These are phyloP conservation scores for Tuber indicum DNA, from an alignment of 495 filamentous ascomycete genomes.

Conservation along the genomic window DNA sequence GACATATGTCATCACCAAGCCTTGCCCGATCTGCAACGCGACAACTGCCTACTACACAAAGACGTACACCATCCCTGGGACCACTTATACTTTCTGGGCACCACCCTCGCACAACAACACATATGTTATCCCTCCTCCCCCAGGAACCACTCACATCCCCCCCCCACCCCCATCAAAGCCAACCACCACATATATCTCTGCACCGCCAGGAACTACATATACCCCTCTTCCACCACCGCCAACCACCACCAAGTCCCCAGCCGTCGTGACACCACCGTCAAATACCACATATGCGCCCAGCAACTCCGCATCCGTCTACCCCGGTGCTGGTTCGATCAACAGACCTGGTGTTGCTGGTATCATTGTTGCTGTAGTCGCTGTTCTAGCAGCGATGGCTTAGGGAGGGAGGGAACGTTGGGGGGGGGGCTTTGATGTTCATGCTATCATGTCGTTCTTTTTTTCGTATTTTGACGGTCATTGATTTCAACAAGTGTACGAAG, in stretches of 20 bases:
- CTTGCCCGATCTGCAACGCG: conserved; percentile 14
- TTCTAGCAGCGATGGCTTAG: not conserved
- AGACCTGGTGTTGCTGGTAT: not conserved
- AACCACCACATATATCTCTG: not conserved
- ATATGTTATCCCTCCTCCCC: conserved; percentile 4
- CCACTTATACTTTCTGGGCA: not conserved
- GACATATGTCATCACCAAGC: conserved; percentile 31
- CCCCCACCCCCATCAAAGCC: not conserved
- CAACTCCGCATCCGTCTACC: not conserved
- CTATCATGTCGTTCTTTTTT: not conserved
- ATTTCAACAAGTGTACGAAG: not conserved
- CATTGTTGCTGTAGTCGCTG: not conserved
- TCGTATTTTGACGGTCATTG: not conserved
- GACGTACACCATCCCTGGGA: conserved; percentile 15
- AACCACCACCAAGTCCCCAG: not conserved
- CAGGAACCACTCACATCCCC: conserved; percentile 6
- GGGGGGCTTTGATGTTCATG: not conserved
- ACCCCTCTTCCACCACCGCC: conserved; percentile 4
- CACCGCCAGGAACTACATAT: conserved; percentile 3
- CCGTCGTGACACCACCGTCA: not conserved
- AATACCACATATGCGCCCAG: not conserved
- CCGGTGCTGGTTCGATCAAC: not conserved
- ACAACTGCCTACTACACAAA: conserved; percentile 33
- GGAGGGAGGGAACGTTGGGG: not conserved
- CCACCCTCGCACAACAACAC: not conserved